These are phyloP conservation scores for Aspergillus amoenus DNA, from an alignment of 2,329 filamentous ascomycete species.

Conservation along the genomic window DNA sequence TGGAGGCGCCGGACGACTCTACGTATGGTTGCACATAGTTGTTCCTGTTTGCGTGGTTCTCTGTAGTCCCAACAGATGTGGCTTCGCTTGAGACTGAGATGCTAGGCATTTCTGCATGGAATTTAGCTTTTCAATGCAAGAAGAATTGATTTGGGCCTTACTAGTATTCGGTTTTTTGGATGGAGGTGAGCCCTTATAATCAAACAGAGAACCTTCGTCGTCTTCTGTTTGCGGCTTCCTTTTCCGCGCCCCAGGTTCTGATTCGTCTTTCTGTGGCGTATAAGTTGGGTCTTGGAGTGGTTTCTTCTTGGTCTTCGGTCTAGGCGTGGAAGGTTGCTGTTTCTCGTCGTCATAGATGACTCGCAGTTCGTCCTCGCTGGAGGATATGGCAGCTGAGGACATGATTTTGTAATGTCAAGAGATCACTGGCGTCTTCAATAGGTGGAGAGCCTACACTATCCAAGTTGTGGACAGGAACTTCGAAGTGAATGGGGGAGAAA, in stretches of 20 bases:
- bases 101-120: not conserved
- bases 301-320: not conserved
- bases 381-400: not conserved
- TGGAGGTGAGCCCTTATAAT: not conserved
- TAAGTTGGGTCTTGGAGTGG: conserved; percentile 2
- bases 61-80: not conserved
- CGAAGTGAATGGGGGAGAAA: not conserved
- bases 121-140: not conserved
- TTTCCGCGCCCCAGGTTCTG: not conserved
- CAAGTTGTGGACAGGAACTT: not conserved
- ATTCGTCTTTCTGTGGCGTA: not conserved
- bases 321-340: not conserved
- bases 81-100: not conserved
- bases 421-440: not conserved
- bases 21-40: not conserved
- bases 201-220: not conserved
- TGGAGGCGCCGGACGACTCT: not conserved
- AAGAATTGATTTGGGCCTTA: not conserved
- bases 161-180: not conserved
- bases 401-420: not conserved
- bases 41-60: not conserved
- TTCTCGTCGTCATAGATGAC: not conserved
- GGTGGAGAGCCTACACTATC: not conserved
- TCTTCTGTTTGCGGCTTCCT: conserved; percentile 1
- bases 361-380: not conserved